phyloP scores from a whole-genome alignment of 331 rosid species.

The Malus hybrid region DNA sequence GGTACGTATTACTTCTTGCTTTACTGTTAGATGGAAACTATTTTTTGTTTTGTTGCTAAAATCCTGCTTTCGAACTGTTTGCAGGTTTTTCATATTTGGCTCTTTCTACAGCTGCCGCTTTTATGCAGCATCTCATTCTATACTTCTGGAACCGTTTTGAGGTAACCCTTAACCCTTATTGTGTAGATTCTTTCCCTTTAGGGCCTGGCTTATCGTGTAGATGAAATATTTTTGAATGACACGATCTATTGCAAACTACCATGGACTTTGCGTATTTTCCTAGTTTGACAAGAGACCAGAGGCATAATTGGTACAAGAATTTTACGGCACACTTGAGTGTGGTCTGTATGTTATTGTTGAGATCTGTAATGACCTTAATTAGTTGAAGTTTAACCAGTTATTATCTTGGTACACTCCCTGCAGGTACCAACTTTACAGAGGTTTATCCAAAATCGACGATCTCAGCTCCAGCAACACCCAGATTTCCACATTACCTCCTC shows the following conservation, averaged over 20 bases:
- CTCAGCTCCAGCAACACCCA: constrained; percentile 84
- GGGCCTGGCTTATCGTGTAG: background rate
- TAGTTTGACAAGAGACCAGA: background rate
- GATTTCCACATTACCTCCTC: constrained; percentile 93
- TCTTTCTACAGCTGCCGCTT: constrained; percentile 90
- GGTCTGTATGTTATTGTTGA: background rate
- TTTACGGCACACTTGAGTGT: background rate
- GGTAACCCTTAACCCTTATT: constrained; percentile 28
- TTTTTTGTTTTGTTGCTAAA: constrained; percentile 8
- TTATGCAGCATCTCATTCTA: constrained; percentile 91
- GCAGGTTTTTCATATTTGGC: constrained; percentile 97
- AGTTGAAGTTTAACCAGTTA: background rate
- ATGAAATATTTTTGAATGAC: background rate
- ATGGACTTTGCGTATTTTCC: background rate
- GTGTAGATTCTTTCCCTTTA: background rate
- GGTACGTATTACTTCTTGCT: constrained; percentile 37
- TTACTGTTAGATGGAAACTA: background rate
- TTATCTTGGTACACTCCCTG: background rate
- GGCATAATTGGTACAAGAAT: background rate
- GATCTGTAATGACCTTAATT: background rate
- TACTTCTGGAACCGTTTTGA: constrained; percentile 97
- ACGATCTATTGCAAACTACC: background rate
- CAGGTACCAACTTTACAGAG: constrained; percentile 90
- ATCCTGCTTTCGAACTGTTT: constrained; percentile 14
- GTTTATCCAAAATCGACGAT: constrained; percentile 78